Percentiles rank a stretch among this genome's conserved stretches.
These are phyloP conservation scores for Calonectria henricotiae DNA, from an alignment of 2,329 filamentous ascomycete species.

Conservation along the genomic window DNA sequence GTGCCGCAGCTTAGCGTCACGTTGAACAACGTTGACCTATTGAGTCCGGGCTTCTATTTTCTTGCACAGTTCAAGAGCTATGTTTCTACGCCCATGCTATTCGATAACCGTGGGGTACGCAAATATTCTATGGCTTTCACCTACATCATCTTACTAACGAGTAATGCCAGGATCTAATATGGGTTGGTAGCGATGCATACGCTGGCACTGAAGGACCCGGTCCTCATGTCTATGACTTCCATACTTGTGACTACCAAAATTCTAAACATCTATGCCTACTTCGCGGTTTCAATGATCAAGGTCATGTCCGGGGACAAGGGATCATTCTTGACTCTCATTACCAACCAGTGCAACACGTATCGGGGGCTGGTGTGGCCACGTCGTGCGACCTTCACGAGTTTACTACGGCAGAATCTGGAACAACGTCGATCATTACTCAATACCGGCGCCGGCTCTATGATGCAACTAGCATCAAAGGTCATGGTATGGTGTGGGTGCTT, in stretches of 20 bases:
- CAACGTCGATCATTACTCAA: slow-evolving; percentile 3
- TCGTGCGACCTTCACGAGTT: slow-evolving; percentile 13
- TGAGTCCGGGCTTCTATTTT: slow-evolving; percentile 6
- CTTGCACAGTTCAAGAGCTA: slow-evolving; percentile 15
- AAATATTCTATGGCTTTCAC: no score
- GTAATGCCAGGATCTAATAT: not conserved
- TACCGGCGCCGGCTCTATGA: slow-evolving; percentile 14
- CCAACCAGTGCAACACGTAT: slow-evolving; percentile 8
- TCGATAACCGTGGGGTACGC: not conserved
- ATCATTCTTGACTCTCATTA: slow-evolving; percentile 25
- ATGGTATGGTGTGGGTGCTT: slow-evolving; percentile 9
- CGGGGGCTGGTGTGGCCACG: not conserved
- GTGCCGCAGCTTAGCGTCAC: not conserved
- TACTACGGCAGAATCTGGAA: slow-evolving; percentile 7
- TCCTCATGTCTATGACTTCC: slow-evolving; percentile 11
- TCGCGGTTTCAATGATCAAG: slow-evolving; percentile 23
- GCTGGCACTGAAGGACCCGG: slow-evolving; percentile 7
- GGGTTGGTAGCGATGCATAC: slow-evolving; percentile 15
- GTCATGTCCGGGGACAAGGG: slow-evolving; percentile 6
- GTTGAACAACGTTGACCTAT: not conserved
- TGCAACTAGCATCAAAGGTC: not conserved
- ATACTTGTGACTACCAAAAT: not conserved
- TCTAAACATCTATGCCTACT: not conserved
- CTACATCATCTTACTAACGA: not conserved
- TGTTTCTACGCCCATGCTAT: slow-evolving; percentile 6